Evolutionary conservation across 768 basidiomycete genomes (phyloP), one percentile per base, ranked within the genome.

Genomic region (Coprinopsis cinerea): DNA sequence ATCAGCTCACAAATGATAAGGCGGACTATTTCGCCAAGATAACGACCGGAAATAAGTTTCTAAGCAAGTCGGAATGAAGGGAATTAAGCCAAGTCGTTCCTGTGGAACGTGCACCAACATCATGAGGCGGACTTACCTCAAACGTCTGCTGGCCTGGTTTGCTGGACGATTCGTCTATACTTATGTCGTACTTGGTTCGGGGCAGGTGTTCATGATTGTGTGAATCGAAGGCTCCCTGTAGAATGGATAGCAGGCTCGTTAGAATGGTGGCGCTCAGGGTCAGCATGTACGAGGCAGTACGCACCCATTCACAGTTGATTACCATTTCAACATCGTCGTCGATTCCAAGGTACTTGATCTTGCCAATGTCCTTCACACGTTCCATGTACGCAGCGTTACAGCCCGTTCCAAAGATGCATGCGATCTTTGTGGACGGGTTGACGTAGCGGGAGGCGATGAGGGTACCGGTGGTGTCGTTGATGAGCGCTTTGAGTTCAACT

Each of bases 361-460:
- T 99, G 34, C 87, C 79, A 43, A 97, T 93, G 58, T 85, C 81
- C 35, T 73, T 76, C 14, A 92, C 79, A 50, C 83, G 81, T 64
- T 99, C 95, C 91, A 96, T 94, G 62, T 97, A 97, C 4, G 95
- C 95, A 0, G 95, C 95, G 64, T 98, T 98, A 64, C 94, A 97
- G 0, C 96, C 96, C 5, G 96, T 99, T 32, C 96, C 96, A 59
- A 98, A 95, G 60, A 99, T 98, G 61, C 88, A 86, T 1, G 92
- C 96, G 58, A 97, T 94, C 64, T 88, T 89, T 32, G 95, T 94
- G 58, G 63, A 72, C 0, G 92, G 87, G 63, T 90, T 90, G 55
- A 97, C 93, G 58, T 99, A 99, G 68, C 89, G 85, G 1, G 94
- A 96, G 10, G 96, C 96, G 59, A 99, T 93, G 23, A 99, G 79